A percentile compares a stretch with the other conserved stretches of the same genome.
Evolutionary conservation across 805 yeast species (phyloP).

Genomic region (Myxozyma vanderwaltii): DNA sequence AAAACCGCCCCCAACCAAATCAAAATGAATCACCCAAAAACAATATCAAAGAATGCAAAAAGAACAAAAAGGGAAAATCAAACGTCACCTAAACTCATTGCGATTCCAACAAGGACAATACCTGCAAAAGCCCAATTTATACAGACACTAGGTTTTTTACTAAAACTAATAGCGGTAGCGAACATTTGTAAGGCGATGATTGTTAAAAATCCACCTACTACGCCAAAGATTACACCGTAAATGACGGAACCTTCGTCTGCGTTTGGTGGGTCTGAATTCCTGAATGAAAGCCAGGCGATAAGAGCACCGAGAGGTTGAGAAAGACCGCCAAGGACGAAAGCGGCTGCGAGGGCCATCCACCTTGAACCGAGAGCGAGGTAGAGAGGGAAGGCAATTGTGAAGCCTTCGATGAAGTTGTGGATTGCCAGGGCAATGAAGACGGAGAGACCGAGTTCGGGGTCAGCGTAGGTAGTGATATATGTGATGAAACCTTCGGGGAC

Average conservation of each 20-base stretch:
- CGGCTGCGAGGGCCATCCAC: slow-evolving; percentile 60
- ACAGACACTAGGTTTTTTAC: slow-evolving; percentile 26
- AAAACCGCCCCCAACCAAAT: no score
- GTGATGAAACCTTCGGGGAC: slow-evolving; percentile 94
- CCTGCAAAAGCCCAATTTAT: slow-evolving; percentile 32
- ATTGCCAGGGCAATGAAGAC: slow-evolving; percentile 82
- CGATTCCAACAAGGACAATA: slow-evolving; percentile 23
- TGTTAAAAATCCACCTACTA: slow-evolving; percentile 74
- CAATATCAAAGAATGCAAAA: neutral
- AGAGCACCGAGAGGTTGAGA: slow-evolving; percentile 91
- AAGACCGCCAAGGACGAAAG: slow-evolving; percentile 73
- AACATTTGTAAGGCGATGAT: slow-evolving; percentile 65
- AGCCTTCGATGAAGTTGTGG: slow-evolving; percentile 93
- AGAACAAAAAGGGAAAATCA: neutral
- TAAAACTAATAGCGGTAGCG: slow-evolving; percentile 26
- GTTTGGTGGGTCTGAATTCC: slow-evolving; percentile 18
- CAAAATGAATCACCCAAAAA: no score
- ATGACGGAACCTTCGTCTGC: slow-evolving; percentile 39
- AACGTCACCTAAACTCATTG: slow-evolving; percentile 28
- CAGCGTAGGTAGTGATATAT: slow-evolving; percentile 70
- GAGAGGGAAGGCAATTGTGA: slow-evolving; percentile 87
- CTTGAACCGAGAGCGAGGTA: slow-evolving; percentile 72
- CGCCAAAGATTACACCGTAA: slow-evolving; percentile 60
- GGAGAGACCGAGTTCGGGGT: slow-evolving; percentile 69
- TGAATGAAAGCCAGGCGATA: slow-evolving; percentile 58